Evolutionary conservation across 202 grass and related monocot genomes (phyloP).

Genomic region (Eragrostis tef): DNA sequence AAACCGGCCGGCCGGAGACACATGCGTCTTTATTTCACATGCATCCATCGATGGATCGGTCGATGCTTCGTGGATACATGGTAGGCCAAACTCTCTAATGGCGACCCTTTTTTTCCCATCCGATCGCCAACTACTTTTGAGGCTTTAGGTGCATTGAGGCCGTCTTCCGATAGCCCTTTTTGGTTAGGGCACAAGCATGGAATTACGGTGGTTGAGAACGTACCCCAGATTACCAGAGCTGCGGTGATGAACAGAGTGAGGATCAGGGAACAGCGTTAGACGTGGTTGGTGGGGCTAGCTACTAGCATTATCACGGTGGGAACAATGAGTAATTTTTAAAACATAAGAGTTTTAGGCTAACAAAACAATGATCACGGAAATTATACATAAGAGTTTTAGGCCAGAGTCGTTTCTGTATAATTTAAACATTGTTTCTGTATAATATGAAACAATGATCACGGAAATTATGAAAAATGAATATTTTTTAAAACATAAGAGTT

Average conservation of each 20-base stretch:
- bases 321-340: too few relatives aligned
- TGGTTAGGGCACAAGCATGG: not conserved
- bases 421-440: too few relatives aligned
- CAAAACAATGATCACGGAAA: too few relatives aligned
- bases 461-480: too few relatives aligned
- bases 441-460: too few relatives aligned
- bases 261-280: not conserved
- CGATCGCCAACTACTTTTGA: not conserved
- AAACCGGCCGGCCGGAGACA: slow-evolving; percentile 24
- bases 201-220: not conserved
- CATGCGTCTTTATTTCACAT: slow-evolving; percentile 37
- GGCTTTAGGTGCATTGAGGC: slow-evolving; percentile 1
- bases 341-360: too few relatives aligned
- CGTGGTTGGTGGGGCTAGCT: not conserved
- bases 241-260: too few relatives aligned
- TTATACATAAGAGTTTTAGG: too few relatives aligned
- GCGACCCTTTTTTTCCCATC: not conserved
- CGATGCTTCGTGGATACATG: not conserved
- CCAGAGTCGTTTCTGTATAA: too few relatives aligned
- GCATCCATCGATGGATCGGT: not conserved
- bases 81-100: not conserved
- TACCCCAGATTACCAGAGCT: not conserved
- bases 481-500: too few relatives aligned
- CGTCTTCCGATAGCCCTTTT: not conserved
- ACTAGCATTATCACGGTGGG: too few relatives aligned